Evolutionary conservation across 2,329 filamentous ascomycete species (phyloP).

Genomic region (Microdochium trichocladiopsis): DNA sequence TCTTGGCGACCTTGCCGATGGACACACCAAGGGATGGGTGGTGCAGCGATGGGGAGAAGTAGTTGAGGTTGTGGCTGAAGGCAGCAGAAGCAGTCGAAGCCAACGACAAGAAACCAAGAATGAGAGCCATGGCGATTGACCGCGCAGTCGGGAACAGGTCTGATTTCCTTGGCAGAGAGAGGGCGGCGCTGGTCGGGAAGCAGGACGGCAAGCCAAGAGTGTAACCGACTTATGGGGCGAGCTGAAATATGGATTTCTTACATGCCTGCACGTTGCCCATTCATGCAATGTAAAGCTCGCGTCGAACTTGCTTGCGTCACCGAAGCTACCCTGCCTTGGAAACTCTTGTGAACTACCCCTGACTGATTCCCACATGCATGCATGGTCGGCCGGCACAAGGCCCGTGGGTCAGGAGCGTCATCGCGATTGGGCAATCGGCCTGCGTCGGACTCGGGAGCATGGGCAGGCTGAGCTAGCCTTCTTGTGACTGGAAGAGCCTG

Average conservation of each 20-base stretch:
- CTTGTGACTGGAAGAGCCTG: too few species aligned
- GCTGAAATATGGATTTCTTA: neutral
- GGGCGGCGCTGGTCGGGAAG: neutral
- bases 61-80: conserved; percentile 45
- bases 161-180: neutral
- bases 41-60: conserved; percentile 51
- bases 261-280: neutral
- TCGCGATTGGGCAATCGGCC: too few species aligned
- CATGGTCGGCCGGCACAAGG: neutral
- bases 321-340: neutral
- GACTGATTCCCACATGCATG: neutral
- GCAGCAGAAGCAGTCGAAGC: conserved; percentile 11
- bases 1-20: conserved; percentile 49
- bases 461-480: too few species aligned
- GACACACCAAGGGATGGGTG: conserved; percentile 52
- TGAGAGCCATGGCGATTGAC: conserved; percentile 9
- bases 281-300: neutral
- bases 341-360: neutral
- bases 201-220: neutral
- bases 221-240: neutral
- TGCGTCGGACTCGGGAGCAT: too few species aligned
- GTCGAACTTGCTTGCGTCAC: neutral
- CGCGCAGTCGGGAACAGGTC: neutral
- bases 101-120: conserved; percentile 5
- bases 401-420: neutral